Evolutionary conservation across 768 basidiomycete genomes (phyloP).

Genomic region (Tricholoma saponaceum): DNA sequence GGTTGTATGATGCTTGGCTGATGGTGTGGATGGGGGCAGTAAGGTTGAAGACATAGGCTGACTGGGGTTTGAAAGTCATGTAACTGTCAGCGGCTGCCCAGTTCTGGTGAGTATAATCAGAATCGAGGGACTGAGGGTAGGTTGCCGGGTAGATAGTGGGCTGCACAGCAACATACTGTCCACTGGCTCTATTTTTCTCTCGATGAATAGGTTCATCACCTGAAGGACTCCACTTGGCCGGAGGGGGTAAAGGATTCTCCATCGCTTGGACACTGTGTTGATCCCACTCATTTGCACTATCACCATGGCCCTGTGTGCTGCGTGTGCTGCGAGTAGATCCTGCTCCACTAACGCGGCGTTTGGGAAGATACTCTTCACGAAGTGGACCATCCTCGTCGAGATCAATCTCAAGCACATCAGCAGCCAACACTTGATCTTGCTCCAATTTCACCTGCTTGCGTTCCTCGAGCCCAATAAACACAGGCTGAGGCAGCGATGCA

Average conservation of each 20-base stretch:
- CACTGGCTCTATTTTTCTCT: conserved; percentile 44
- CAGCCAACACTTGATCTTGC: conserved; percentile 33
- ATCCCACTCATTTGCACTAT: conserved; percentile 11
- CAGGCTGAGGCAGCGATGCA: conserved; percentile 46
- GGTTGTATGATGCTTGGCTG: conserved; percentile 30
- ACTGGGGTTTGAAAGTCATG: conserved; percentile 33
- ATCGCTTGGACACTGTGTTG: conserved; percentile 9
- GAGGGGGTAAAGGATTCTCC: conserved; percentile 53
- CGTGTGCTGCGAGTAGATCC: conserved; percentile 19
- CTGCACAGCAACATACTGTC: conserved; percentile 64
- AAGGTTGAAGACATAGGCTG: conserved; percentile 36
- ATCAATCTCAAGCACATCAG: conserved; percentile 67
- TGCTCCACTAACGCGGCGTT: conserved; percentile 48
- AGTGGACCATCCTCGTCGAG: conserved; percentile 82
- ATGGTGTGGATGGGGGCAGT: conserved; percentile 24
- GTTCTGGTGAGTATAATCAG: conserved; percentile 30
- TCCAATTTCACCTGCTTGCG: conserved; percentile 50
- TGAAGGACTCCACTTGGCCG: conserved; percentile 78
- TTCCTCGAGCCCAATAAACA: conserved; percentile 71
- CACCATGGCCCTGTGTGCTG: conserved; percentile 3
- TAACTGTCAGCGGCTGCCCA: conserved; percentile 34
- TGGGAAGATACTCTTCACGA: conserved; percentile 76
- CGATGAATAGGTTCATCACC: conserved; percentile 73
- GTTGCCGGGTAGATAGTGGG: conserved; percentile 39
- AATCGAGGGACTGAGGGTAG: conserved; percentile 31